Evolutionary conservation across 805 yeast species (phyloP).

Genomic region (Nakazawaea anatomiae): DNA sequence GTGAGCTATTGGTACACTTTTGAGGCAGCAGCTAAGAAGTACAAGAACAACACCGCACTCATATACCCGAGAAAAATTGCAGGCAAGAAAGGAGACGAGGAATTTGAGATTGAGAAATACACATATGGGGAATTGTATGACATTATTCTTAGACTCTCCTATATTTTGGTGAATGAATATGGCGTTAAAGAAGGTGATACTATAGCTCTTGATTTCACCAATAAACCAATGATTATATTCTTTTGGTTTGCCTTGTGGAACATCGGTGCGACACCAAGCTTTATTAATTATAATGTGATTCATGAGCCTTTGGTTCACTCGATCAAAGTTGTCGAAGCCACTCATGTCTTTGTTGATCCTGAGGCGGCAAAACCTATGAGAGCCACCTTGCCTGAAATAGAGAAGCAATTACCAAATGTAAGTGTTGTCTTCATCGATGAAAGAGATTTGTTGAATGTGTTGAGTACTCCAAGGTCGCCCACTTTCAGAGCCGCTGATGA

Average conservation of each 20-base stretch:
- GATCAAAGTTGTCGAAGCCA: slow-evolving; percentile 57
- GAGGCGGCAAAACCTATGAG: slow-evolving; percentile 50
- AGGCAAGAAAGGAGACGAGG: slow-evolving; percentile 43
- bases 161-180: slow-evolving; percentile 55
- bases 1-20: slow-evolving; percentile 69
- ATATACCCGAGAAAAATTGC: slow-evolving; percentile 48
- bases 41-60: slow-evolving; percentile 55
- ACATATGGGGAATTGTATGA: slow-evolving; percentile 69
- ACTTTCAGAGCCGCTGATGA: slow-evolving; percentile 49
- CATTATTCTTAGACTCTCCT: slow-evolving; percentile 59
- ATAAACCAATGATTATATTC: slow-evolving; percentile 76
- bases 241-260: slow-evolving; percentile 88
- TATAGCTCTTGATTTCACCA: slow-evolving; percentile 71
- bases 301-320: slow-evolving; percentile 79
- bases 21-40: slow-evolving; percentile 44
- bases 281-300: slow-evolving; percentile 72
- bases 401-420: slow-evolving; percentile 29
- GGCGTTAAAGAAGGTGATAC: slow-evolving; percentile 62
- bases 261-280: slow-evolving; percentile 84
- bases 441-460: slow-evolving; percentile 30
- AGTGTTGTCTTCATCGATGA: slow-evolving; percentile 48
- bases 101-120: slow-evolving; percentile 53
- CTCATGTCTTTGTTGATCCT: slow-evolving; percentile 69
- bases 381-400: slow-evolving; percentile 35
- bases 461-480: slow-evolving; percentile 34